Evolutionary conservation across 306 rosid species (phyloP), one percentile per base, ranked within the genome.

Genomic region (Carpinus fangiana): DNA sequence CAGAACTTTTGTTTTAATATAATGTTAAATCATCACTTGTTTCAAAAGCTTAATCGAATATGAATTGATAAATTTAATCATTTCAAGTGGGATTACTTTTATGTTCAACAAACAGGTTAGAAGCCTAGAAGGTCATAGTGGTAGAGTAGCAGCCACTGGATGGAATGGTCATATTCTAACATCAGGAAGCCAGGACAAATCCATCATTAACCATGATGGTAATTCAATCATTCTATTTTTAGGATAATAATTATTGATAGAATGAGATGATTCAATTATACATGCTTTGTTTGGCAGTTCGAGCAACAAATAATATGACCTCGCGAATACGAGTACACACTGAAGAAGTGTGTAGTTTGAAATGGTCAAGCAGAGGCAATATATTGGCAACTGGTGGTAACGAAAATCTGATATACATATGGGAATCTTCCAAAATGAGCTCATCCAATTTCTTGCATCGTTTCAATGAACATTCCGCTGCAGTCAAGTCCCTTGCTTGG

Each of bases 401-500:
- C 51, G 97, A 92, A 6, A 92, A 92, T 82, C 84, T 68, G 17
- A 36, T 92, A 36, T 90, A 87, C 85, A 72, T 90, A n/a, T 92
- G 97, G 97, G 93, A 92, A 54, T 82, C 84, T 12, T 75, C 83
- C 46, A 92, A 86, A 77, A 89, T 89, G 93, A 82, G 84, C 74
- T 90, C 97, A 2, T 79, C 89, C 16, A 86, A 78, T n/a, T 89
- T 82, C 84, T 83, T 90, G 91, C 77, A 86, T 76, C 65, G 92
- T 70, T 88, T 92, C 69, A 72, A 88, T 13, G 93, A 78, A 21
- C 97, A 92, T 73, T 6, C 69, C 17, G 96, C 96, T 46, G 93
- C 97, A 65, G 93, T 92, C 45, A 92, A 89, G 85, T 91, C 97
- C 10, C 92, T 92, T 28, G 96, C 96, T 0, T 92, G 97, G 97